Evolutionary conservation across 345 rosid genomes (phyloP), one percentile per base, ranked within the genome.

Genomic region (Aquilaria yunnanensis): DNA sequence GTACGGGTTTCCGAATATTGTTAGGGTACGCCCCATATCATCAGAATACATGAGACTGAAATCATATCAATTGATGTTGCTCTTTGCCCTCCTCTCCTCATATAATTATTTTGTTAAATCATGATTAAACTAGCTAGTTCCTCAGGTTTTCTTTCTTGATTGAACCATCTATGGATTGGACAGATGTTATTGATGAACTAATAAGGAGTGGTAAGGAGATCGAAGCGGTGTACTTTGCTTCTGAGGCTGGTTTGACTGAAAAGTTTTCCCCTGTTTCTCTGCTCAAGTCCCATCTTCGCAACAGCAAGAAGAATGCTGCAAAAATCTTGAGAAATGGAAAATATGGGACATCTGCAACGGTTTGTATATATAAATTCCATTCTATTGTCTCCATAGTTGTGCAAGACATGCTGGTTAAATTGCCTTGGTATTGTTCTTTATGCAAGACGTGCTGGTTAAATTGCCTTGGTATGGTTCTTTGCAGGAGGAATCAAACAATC

Each of bases 141-240:
- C 23, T 23, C 23, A 23, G 23, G 1, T 23, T 23, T 23, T 23
- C 62, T 6, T 31, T 13, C 3, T 64, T 65, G 71, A 66, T 51
- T 57, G 57, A 52, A 37, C 13, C 41, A 34, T 56, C 23, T 73
- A 47, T 63, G 31, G 31, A 32, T 51, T 34, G 51, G 55, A 33
- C 78, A 81, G 89, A 68, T 59, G 75, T 81, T 41, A 70, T 84
- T 57, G 85, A 78, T 8, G 83, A 75, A 65, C 65, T 84, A 43
- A 61, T 81, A 63, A 81, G 69, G 68, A 75, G 58, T 60, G 80
- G 86, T 47, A 81, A 81, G 67, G 86, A 81, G 76, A 63, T 81
- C 12, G 89, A 81, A 66, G 90, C 86, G 29, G 76, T 74, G 12
- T 78, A 79, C 75, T 84, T 84, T 68, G 81, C 86, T 60, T 63